phyloP scores from a whole-genome alignment of 1,284 basidiomycete species.

The Moesziomyces sp. region DNA sequence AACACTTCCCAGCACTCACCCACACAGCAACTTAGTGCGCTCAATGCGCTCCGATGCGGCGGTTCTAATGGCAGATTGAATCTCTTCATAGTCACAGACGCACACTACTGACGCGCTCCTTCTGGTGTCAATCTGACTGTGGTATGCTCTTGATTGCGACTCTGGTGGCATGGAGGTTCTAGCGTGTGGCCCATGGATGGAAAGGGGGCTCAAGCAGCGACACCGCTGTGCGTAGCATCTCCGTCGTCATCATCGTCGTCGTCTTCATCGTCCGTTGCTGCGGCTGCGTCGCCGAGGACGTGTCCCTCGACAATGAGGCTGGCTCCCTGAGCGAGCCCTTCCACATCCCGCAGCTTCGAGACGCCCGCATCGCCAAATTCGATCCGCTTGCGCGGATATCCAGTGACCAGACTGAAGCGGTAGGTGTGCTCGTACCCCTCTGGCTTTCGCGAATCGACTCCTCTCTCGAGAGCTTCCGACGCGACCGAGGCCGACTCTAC shows the following conservation, averaged over 20 bases:
- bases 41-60: too few species aligned
- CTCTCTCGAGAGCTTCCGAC: not conserved
- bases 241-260: slow-evolving; percentile 31
- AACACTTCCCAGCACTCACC: too few species aligned
- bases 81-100: too few species aligned
- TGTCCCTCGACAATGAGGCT: slow-evolving; percentile 58
- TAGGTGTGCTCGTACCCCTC: slow-evolving; percentile 45
- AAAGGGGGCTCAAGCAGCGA: not conserved
- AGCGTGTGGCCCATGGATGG: too few species aligned
- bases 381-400: slow-evolving; percentile 54
- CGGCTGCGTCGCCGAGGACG: slow-evolving; percentile 11
- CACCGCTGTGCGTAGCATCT: not conserved
- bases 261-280: slow-evolving; percentile 27
- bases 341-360: slow-evolving; percentile 35
- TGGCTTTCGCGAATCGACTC: slow-evolving; percentile 7
- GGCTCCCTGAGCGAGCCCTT: slow-evolving; percentile 47
- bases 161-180: too few species aligned
- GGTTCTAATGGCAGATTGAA: too few species aligned
- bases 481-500: slow-evolving; percentile 42
- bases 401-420: slow-evolving; percentile 57
- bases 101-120: too few species aligned
- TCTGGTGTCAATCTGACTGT: too few species aligned
- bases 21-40: too few species aligned
- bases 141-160: too few species aligned
- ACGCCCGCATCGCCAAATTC: slow-evolving; percentile 5